phyloP scores from a whole-genome alignment of 176 grass and related monocot species.

The Rhynchospora tenuis region DNA sequence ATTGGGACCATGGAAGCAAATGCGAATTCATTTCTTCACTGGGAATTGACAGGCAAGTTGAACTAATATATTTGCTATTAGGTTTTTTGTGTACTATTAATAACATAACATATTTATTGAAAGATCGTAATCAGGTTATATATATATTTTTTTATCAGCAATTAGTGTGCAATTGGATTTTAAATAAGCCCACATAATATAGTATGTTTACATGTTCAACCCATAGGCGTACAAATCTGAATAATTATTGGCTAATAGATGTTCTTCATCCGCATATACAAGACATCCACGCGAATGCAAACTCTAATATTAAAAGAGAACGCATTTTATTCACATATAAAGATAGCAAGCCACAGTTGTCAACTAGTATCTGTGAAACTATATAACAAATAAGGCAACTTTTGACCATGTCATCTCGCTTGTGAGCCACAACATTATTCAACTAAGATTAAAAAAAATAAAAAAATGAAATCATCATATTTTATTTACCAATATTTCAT shows the following conservation, averaged over 20 bases:
- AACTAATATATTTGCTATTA: neutral
- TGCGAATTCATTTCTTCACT: neutral
- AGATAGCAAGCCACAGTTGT: neutral
- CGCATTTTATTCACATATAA: neutral
- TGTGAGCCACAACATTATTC: slow-evolving; percentile 9
- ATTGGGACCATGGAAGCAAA: too few relatives aligned
- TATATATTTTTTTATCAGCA: neutral
- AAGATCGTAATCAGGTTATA: neutral
- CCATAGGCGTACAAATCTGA: neutral
- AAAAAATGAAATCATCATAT: neutral
- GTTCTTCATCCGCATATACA: neutral
- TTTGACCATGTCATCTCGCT: neutral
- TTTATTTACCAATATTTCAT: neutral
- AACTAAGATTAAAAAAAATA: neutral
- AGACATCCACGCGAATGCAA: neutral
- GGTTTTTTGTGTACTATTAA: neutral
- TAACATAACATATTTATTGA: neutral
- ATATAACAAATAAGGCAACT: neutral
- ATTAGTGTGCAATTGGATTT: neutral
- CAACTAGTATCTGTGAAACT: neutral
- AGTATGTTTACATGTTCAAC: neutral
- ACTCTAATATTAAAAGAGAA: neutral
- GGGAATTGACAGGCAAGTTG: neutral
- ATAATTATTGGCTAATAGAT: neutral
- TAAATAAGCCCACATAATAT: neutral